These are phyloP conservation scores for Pterulicium gracile DNA, from an alignment of 1,284 basidiomycete species.

Conservation along the genomic window DNA sequence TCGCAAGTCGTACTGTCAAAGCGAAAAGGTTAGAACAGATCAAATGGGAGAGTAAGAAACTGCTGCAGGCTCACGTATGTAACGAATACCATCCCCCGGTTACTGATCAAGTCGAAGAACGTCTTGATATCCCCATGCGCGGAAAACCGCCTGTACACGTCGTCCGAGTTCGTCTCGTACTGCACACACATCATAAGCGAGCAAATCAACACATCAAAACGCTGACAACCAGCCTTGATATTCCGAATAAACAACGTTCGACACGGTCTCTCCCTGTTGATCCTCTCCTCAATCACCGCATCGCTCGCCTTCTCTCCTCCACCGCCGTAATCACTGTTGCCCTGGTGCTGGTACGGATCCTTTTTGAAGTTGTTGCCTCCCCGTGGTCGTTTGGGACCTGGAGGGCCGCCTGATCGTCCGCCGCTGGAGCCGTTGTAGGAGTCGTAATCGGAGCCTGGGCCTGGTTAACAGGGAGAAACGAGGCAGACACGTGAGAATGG, in stretches of 20 bases:
- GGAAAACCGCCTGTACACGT: constrained; percentile 80
- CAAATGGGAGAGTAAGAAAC: not conserved
- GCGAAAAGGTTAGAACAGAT: constrained; percentile 7
- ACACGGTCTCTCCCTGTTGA: constrained; percentile 87
- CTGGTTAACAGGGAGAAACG: not conserved
- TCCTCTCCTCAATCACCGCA: constrained; percentile 80
- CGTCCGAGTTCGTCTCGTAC: constrained; percentile 85
- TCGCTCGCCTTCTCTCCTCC: constrained; percentile 72
- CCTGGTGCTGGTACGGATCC: no score
- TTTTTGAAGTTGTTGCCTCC: no score
- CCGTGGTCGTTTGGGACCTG: no score
- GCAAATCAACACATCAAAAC: constrained; percentile 3
- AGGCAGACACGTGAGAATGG: not conserved
- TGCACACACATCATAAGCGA: constrained; percentile 22
- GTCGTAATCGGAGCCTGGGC: no score
- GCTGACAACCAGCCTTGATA: constrained; percentile 56
- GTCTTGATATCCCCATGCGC: constrained; percentile 93
- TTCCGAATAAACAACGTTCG: constrained; percentile 95
- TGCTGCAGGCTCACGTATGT: constrained; percentile 73
- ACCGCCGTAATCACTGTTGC: not conserved
- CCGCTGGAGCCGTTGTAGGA: not conserved
- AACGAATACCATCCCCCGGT: constrained; percentile 94
- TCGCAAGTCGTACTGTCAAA: constrained; percentile 73
- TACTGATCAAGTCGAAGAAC: constrained; percentile 90
- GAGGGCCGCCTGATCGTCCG: no score